Evolutionary conservation across 208 protist genomes (phyloP), one percentile per base, ranked within the genome.

Genomic region (Trypanosoma lewisi): DNA sequence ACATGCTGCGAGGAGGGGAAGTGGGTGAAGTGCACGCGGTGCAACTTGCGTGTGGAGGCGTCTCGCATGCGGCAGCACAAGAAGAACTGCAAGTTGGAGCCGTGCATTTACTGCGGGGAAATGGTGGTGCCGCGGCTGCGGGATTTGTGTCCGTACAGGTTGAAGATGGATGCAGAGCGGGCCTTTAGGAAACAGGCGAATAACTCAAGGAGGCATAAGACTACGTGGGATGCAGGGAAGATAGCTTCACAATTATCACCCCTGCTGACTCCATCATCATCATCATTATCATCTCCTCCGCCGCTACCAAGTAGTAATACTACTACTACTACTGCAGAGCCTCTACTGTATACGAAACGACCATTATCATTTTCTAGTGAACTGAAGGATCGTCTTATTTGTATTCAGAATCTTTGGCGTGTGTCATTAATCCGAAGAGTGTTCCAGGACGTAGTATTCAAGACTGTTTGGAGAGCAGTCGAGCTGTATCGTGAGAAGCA

Each of bases 61-160:
- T 49, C 60, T 16, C 69, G 64, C 45, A 49, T 93, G 56, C 67
- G 63, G 17, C 67, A 78, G 56, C 87, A 93, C 69, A 75, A 70
- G 57, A 33, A 74, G n/a, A 70, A 78, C 56, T 93, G 87, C 67
- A 65, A 71, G 14, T 31, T 90, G 14, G 75, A 85, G 61, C 68
- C 68, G 11, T 93, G 87, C 65, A 44, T 47, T 12, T 80, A 86
- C 54, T 93, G 87, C 51, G 83, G 87, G 2, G 87, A 89, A 55
- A 79, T 82, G 70, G 77, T 90, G 37, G 68, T 93, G 27, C 87
- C 83, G 4, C 75, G 87, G 23, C 82, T 91, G 75, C 61, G 86
- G 49, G 57, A 70, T 11, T 55, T 91, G 57, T 93, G 87, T 44
- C 87, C 87, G 17, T 79, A 82, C 34, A 68, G 60, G 42, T 63